phyloP scores from a whole-genome alignment of 192 early-diverging fungal genomes.

The Obelidium mucronatum region DNA sequence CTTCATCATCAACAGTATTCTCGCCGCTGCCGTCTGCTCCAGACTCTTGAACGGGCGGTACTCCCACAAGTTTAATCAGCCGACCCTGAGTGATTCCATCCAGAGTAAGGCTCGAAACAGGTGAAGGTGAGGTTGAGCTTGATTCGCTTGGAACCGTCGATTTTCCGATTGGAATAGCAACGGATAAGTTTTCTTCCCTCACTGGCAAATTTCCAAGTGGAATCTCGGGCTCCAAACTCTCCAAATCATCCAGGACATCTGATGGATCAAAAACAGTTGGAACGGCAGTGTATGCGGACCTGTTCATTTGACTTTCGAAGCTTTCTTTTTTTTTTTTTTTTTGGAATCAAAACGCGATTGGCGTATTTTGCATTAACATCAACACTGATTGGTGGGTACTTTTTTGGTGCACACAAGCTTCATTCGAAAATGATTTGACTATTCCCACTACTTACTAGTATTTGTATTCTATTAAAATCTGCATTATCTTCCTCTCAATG shows the following conservation, averaged over 20 bases:
- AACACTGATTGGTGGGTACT: too few relatives aligned
- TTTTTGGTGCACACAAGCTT: too few relatives aligned
- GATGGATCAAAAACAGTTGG: neutral
- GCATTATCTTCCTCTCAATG: too few relatives aligned
- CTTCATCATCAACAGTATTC: neutral
- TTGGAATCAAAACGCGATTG: too few relatives aligned
- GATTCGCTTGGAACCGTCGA: neutral
- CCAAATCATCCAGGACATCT: neutral
- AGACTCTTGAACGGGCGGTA: constrained; percentile 25
- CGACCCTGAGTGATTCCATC: constrained; percentile 14
- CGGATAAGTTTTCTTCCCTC: too few relatives aligned
- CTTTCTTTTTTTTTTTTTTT: too few relatives aligned
- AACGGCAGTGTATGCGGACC: neutral
- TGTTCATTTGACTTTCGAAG: too few relatives aligned
- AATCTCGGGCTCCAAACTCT: neutral
- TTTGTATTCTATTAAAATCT: too few relatives aligned
- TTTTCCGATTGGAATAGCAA: neutral
- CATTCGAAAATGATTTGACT: too few relatives aligned
- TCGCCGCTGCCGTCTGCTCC: too few relatives aligned
- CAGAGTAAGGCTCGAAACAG: neutral
- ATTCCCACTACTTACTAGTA: too few relatives aligned
- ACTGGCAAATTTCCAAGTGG: neutral
- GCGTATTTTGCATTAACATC: too few relatives aligned
- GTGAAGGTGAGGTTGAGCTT: neutral
- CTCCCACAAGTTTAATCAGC: constrained; percentile 44